Evolutionary conservation across 257 asterid genomes (phyloP).

Genomic region (Lithospermum erythrorhizon): DNA sequence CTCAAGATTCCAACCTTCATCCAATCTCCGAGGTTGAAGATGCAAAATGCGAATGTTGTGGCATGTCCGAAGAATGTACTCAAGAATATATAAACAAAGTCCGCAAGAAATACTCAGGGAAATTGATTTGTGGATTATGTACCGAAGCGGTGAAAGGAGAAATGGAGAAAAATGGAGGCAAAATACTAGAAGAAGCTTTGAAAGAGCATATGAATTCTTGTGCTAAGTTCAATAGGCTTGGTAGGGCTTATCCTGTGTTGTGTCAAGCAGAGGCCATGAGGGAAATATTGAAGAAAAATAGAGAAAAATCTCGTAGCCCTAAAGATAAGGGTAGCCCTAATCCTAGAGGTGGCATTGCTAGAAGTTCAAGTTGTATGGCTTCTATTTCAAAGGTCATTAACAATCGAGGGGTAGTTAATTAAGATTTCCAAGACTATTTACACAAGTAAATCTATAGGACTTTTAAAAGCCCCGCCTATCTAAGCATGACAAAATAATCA

Average conservation of each 20-base stretch:
- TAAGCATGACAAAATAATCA: too few species aligned
- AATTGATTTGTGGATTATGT: constrained; percentile 76
- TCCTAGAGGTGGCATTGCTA: constrained; percentile 33
- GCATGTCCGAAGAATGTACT: constrained; percentile 84
- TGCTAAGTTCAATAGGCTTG: constrained; percentile 49
- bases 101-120: constrained; percentile 44
- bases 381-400: constrained; percentile 39
- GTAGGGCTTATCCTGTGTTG: constrained; percentile 74
- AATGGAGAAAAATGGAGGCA: constrained; percentile 74
- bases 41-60: constrained; percentile 95
- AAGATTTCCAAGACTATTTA: too few species aligned
- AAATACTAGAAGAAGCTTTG: constrained; percentile 39
- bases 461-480: too few species aligned
- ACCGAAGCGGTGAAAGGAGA: constrained; percentile 83
- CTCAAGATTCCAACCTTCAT: constrained; percentile 13
- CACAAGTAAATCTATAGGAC: too few species aligned
- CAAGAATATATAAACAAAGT: constrained; percentile 45
- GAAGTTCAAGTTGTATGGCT: constrained; percentile 82
- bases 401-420: constrained; percentile 11
- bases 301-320: constrained; percentile 60
- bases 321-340: constrained; percentile 27
- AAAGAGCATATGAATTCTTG: constrained; percentile 71
- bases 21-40: constrained; percentile 66
- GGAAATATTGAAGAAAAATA: constrained; percentile 47
- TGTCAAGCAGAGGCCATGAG: constrained; percentile 86